phyloP scores from a whole-genome alignment of 2,329 filamentous ascomycete species.

The Aspergillus tamarii region DNA sequence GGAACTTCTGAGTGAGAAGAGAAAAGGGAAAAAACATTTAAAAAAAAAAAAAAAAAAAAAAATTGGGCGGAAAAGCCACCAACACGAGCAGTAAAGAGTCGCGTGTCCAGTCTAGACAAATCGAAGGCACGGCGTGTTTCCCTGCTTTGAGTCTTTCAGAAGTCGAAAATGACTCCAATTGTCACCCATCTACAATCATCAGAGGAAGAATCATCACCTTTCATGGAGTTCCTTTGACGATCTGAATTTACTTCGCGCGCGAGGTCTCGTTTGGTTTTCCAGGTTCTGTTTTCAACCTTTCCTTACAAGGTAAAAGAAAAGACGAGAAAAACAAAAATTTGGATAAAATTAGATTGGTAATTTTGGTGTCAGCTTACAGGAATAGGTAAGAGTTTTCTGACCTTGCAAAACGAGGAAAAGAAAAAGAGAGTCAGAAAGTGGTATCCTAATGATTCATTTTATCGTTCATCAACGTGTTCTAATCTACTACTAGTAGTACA shows the following conservation, averaged over 20 bases:
- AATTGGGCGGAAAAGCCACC: neutral
- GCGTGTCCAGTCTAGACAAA: conserved; percentile 1
- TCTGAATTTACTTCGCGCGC: neutral
- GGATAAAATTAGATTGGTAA: neutral
- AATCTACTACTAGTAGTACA: no score
- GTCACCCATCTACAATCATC: neutral
- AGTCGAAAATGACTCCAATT: neutral
- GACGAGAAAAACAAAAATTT: no score
- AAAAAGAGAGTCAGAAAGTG: neutral
- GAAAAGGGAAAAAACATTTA: neutral
- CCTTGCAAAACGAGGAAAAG: neutral
- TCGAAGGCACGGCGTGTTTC: neutral
- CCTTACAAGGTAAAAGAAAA: neutral
- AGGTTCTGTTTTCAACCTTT: neutral
- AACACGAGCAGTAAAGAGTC: neutral
- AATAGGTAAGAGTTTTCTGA: neutral
- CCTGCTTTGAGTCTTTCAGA: neutral
- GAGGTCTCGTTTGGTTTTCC: neutral
- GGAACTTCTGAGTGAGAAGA: neutral
- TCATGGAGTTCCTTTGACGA: neutral
- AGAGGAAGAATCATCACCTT: neutral
- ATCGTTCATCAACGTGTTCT: neutral
- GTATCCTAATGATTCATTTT: neutral
- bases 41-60: neutral
- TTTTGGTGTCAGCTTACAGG: neutral